Conservation (phyloP, 2,329 filamentous ascomycete genomes). For the Claviceps arundinis region DNA sequence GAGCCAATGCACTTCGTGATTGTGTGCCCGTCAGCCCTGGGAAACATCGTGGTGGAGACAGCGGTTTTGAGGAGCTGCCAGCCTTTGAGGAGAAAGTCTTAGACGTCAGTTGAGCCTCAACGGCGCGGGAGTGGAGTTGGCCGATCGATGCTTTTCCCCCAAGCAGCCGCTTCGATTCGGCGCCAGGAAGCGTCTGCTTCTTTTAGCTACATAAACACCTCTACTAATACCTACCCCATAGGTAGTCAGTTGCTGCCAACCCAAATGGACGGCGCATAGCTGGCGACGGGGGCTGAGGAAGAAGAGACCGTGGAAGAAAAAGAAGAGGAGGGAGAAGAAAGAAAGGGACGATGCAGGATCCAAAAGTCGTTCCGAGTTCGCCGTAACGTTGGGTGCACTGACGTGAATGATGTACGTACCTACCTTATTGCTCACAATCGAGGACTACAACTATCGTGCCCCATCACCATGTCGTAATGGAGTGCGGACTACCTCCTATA, state of each 20-base stretch:
- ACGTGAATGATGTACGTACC: neutral
- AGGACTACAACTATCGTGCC: neutral
- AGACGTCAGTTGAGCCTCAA: constrained; percentile 4
- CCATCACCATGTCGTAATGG: neutral
- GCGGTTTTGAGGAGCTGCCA: too few species aligned
- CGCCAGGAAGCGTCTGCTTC: neutral
- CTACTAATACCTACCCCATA: too few species aligned
- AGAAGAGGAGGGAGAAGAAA: neutral
- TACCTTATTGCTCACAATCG: too few species aligned
- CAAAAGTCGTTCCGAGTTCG: neutral
- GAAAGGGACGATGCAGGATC: neutral
- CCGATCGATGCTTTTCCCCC: neutral
- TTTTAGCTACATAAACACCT: too few species aligned
- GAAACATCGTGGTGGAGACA: too few species aligned
- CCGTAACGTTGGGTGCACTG: neutral
- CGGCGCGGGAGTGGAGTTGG: neutral
- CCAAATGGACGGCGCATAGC: too few species aligned
- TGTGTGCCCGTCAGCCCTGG: too few species aligned
- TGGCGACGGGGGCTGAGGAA: too few species aligned
- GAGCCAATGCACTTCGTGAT: too few species aligned
- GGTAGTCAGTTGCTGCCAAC: too few species aligned
- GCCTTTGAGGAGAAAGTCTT: neutral
- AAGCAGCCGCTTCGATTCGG: constrained; percentile 1
- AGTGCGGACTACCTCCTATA: neutral
- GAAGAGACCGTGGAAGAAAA: too few species aligned